Base-by-base conservation (phyloP, 768 basidiomycete species). In the Rhizopogon rudus region DNA sequence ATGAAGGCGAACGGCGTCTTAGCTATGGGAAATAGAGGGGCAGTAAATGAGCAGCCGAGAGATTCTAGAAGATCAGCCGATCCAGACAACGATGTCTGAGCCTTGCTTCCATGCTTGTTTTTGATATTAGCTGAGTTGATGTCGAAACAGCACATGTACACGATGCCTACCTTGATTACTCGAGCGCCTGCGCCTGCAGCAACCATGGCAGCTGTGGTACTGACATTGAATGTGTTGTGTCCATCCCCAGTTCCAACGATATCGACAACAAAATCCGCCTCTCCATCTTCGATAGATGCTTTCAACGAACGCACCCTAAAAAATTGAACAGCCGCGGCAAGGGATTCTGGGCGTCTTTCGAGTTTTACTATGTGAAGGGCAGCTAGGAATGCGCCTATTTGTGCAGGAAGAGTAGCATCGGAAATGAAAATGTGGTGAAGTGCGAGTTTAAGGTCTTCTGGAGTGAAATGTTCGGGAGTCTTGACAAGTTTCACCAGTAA, bases 161-260 rank as follows among this genome's bases (percentile, higher is more conserved):
- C 43, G 3, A 51, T n/a, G 62, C 79, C 57, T 64, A 91, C 94
- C 78, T 99, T 98, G 68, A 93, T 83, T 2, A 99, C 93, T 35
- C 93, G 80, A 0, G 91, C 91, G 5, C 96, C 96, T 6, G 94
- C 91, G 13, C 95, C 96, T 22, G 94, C 93, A 29, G 95, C 96
- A 17, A 98, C 91, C 57, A 99, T 81, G 1, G 82, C 95, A 2
- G 96, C 95, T 2, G 92, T 87, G 1, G 96, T 98, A 67, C 93
- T 95, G 51, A 98, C 95, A 67, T 98, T 98, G 80, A 94, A 98
- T 0, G 95, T 87, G 65, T 98, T 91, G 70, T 94, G 84, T 0
- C 94, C 94, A 71, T 98, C 97, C 6, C 97, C 68, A 0, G 69
- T 71, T 3, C 69, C 69, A 40, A 72, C 69, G 46, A 71, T 68